Evolutionary conservation across 306 rosid species (phyloP).

Genomic region (Vigna angularis): DNA sequence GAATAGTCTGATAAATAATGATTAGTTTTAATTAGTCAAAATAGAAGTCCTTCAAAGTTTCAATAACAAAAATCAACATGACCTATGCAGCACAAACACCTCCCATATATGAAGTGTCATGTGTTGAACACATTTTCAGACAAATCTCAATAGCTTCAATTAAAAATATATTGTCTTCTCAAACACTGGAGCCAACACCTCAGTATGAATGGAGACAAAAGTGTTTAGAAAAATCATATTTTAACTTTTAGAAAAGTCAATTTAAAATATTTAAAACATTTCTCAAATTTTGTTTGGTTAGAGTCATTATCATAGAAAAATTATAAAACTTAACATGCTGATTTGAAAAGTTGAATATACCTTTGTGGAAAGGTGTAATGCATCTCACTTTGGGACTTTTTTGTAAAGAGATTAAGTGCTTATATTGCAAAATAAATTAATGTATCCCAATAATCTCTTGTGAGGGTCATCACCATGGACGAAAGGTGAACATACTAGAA

Average conservation of each 20-base stretch:
- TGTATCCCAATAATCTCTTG: not conserved
- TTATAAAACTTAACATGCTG: not conserved
- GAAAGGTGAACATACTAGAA: not conserved
- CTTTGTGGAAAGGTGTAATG: not conserved
- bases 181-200: not conserved
- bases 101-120: not conserved
- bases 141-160: not conserved
- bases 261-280: not conserved
- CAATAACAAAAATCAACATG: slow-evolving; percentile 32
- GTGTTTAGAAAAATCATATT: not conserved
- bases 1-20: slow-evolving; percentile 82
- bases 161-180: not conserved
- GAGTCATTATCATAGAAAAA: not conserved
- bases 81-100: not conserved
- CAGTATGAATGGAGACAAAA: not conserved
- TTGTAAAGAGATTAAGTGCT: not conserved
- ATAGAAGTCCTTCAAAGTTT: slow-evolving; percentile 33
- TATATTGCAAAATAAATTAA: not conserved
- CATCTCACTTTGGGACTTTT: not conserved
- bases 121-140: not conserved
- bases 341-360: not conserved
- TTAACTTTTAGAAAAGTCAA: not conserved
- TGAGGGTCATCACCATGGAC: not conserved
- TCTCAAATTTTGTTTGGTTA: not conserved
- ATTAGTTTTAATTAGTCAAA: slow-evolving; percentile 41